Percentiles rank a stretch among this genome's conserved stretches.
These are phyloP conservation scores for Monosporozyma unispora DNA, from an alignment of 805 yeast species.

Conservation along the genomic window DNA sequence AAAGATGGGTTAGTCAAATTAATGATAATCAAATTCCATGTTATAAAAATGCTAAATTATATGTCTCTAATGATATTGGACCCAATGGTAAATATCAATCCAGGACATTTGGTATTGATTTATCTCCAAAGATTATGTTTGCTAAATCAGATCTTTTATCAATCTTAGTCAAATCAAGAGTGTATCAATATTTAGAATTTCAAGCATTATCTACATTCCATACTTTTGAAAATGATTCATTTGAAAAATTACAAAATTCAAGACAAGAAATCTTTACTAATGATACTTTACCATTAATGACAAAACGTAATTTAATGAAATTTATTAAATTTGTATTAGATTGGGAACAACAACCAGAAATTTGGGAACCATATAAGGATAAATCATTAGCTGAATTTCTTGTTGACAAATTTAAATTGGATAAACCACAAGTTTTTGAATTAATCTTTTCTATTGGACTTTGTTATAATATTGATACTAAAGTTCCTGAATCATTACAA, in stretches of 20 bases:
- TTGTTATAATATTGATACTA: slow-evolving; percentile 49
- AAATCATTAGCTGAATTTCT: slow-evolving; percentile 54
- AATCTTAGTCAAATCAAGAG: slow-evolving; percentile 72
- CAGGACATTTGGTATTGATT: slow-evolving; percentile 77
- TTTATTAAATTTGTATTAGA: slow-evolving; percentile 79
- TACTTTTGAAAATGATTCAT: slow-evolving; percentile 85
- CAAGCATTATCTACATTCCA: slow-evolving; percentile 84
- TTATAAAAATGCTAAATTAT: slow-evolving; percentile 65
- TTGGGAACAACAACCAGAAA: slow-evolving; percentile 51
- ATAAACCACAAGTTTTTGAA: slow-evolving; percentile 69
- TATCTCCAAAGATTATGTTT: slow-evolving; percentile 79
- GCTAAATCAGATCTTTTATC: slow-evolving; percentile 83
- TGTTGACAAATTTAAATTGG: slow-evolving; percentile 56
- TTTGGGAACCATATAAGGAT: slow-evolving; percentile 48
- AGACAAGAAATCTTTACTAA: slow-evolving; percentile 92
- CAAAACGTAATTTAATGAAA: slow-evolving; percentile 77
- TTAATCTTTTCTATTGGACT: slow-evolving; percentile 81
- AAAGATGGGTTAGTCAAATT: slow-evolving; percentile 70
- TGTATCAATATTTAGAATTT: slow-evolving; percentile 85
- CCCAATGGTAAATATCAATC: slow-evolving; percentile 36
- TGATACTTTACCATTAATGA: slow-evolving; percentile 60
- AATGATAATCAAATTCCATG: slow-evolving; percentile 35
- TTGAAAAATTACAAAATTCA: slow-evolving; percentile 76
- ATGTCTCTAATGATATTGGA: slow-evolving; percentile 57
- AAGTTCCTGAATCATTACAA: slow-evolving; percentile 66